These are phyloP conservation scores for Phytopythium delawarense DNA, from an alignment of 352 stramenopile species.

Conservation along the genomic window DNA sequence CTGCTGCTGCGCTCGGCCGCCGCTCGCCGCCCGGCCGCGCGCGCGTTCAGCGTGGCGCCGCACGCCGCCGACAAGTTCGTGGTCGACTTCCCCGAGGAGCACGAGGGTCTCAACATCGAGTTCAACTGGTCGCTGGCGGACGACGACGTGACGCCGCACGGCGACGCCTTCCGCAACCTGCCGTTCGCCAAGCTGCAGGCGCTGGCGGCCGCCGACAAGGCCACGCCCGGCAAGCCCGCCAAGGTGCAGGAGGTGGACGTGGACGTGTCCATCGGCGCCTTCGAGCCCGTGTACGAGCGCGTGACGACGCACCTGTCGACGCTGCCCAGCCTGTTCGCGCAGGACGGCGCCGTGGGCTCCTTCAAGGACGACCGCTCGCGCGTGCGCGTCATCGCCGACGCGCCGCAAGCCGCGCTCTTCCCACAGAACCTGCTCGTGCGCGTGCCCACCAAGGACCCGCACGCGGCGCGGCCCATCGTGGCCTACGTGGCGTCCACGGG, in stretches of 20 bases:
- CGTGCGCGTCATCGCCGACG: conserved; percentile 79
- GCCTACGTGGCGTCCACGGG: conserved; percentile 63
- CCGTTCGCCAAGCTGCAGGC: conserved; percentile 55
- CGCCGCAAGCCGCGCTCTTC: conserved; percentile 62
- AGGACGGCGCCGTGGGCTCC: conserved; percentile 74
- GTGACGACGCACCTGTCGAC: conserved; percentile 68
- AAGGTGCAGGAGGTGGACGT: conserved; percentile 62
- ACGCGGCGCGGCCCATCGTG: conserved; percentile 73
- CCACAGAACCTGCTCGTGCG: conserved; percentile 68
- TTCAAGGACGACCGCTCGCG: conserved; percentile 72
- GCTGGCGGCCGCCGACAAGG: conserved; percentile 63
- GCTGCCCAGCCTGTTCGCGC: conserved; percentile 54
- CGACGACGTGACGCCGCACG: conserved; percentile 77
- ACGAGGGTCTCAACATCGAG: conserved; percentile 79
- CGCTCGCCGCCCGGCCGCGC: conserved; percentile 27
- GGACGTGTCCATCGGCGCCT: conserved; percentile 59
- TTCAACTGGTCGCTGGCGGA: conserved; percentile 85
- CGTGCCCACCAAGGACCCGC: conserved; percentile 56
- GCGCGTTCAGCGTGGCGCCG: conserved; percentile 42
- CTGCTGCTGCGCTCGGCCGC: conserved; percentile 34
- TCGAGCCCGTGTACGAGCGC: conserved; percentile 58
- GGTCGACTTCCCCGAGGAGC: conserved; percentile 72
- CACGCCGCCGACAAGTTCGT: conserved; percentile 79
- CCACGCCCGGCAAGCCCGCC: conserved; percentile 49
- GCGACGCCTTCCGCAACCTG: conserved; percentile 77